Evolutionary conservation across 2,329 filamentous ascomycete species (phyloP), one percentile per base, ranked within the genome.

Genomic region (Phaeosphaeria sp.): DNA sequence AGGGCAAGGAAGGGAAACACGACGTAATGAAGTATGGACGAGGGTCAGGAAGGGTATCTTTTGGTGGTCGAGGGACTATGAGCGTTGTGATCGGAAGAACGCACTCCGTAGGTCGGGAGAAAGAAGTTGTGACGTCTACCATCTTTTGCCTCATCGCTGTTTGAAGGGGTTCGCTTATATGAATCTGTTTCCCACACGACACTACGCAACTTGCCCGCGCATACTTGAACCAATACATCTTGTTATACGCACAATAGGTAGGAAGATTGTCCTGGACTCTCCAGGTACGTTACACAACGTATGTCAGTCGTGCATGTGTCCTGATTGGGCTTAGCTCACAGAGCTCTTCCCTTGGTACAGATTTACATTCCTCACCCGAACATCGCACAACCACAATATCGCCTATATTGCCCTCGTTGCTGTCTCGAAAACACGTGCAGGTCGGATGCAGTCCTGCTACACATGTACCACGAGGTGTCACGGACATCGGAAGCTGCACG

Each of bases 131-230:
- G 69, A 73, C 63, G 66, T 69, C 52, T 64, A 62, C 58, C 55
- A 41, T 43, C 42, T 53, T 54, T 27, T 66, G 69, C 65, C 59
- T 73, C 69, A 71, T 62, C 60, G 62, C 58, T 56, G 72, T 74
- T 73, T 74, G 68, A 66, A 72, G 61, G 46, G 25, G 52, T 58
- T 64, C 56, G 54, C 52, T 43, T 54, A 55, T 30, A 22, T 50
- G 22, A 39, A 36, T 58, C 46, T 47, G 43, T 46, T 52, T 15
- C n/a, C 15, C 41, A 41, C 33, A 10, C 50, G 23, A 5, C 56
- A 54, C 54, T 30, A 46, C 33, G 46, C 54, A 25, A 46, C 21
- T 47, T 7, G 42, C 23, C 15, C 23, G 33, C 15, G 25, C 46
- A 22, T 2, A 21, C 30, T 5, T 9, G n/a, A 15, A n/a, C 9